Evolutionary conservation across 495 filamentous ascomycete species (phyloP), one percentile per base, ranked within the genome.

Genomic region (Halenospora varia): DNA sequence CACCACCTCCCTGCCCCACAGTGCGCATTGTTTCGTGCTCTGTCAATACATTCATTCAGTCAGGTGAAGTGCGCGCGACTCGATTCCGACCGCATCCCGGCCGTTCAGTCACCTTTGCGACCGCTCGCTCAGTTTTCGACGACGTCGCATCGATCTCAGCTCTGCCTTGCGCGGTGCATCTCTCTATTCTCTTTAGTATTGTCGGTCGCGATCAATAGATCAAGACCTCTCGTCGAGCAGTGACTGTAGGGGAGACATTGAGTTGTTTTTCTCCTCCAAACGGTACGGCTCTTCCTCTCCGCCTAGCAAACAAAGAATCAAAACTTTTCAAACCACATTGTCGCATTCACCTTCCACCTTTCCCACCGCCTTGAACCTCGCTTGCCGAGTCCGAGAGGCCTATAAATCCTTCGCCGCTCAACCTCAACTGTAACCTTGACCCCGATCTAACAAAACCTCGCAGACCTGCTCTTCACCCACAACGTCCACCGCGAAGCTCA

Each of bases 241-340:
- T 65, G 67, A 61, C 73, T 71, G 71, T 75, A 85, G 90, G 92
- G 89, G 92, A 96, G 86, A 90, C 92, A 96, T 97, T 97, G 73
- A 85, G 66, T 97, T 96, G 92, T 96, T 89, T 80, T 89, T 96
- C 92, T 96, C 91, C 88, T 84, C 77, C 77, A 77, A 71, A 81
- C 77, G 84, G 88, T 90, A 88, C 85, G 88, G 70, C 58, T 55
- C 57, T 48, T 53, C 50, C 69, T 49, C 53, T 53, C 60, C 56
- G 55, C 62, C 26, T 51, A 56, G 47, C 51, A 23, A 35, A 53
- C 35, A 24, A 53, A 45, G 19, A 17, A 48, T n/a, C n/a, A n/a
- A n/a, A n/a, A n/a, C n/a, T n/a, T n/a, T n/a, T n/a, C 53, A 40
- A 24, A 51, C 17, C 35, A 45, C 19, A 47, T 39, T 59, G 56